phyloP scores from a whole-genome alignment of 306 rosid species.

The Trifolium dubium region DNA sequence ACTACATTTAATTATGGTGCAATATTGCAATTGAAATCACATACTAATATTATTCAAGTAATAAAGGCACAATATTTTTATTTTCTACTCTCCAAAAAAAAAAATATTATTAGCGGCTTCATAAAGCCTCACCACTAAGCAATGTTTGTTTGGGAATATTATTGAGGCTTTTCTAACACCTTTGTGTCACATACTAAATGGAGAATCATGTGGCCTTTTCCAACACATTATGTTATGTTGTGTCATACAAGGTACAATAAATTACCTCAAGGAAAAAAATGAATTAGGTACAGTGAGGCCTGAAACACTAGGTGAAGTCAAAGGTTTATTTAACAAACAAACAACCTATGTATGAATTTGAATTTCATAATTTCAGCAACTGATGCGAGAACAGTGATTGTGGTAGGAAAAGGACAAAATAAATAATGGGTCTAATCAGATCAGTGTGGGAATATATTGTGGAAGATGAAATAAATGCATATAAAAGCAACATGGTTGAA shows the following conservation, averaged over 20 bases:
- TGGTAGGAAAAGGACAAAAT: conserved; percentile 29
- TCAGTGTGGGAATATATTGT: conserved; percentile 11
- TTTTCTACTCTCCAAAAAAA: conserved; percentile 33
- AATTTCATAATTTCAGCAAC: conserved; percentile 19
- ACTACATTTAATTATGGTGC: conserved; percentile 66
- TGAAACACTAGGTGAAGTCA: conserved; percentile 33
- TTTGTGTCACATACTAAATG: conserved; percentile 10
- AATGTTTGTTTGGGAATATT: conserved; percentile 18
- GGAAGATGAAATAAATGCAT: conserved; percentile 16
- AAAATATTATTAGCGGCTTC: conserved; percentile 41
- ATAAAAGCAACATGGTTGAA: conserved; percentile 29
- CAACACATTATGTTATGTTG: background rate
- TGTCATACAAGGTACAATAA: background rate
- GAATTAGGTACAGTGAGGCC: background rate
- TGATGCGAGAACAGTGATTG: conserved; percentile 22
- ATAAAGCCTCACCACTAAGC: conserved; percentile 52
- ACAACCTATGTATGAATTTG: conserved; percentile 34
- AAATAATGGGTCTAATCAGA: conserved; percentile 34
- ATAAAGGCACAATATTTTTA: background rate
- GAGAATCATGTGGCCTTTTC: conserved; percentile 5
- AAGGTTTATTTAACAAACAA: conserved; percentile 2
- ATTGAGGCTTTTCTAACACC: background rate
- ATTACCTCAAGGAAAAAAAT: background rate
- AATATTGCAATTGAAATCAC: conserved; percentile 46
- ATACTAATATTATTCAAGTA: background rate